Conservation (phyloP, 768 basidiomycete species). For the Mycena vulgaris region DNA sequence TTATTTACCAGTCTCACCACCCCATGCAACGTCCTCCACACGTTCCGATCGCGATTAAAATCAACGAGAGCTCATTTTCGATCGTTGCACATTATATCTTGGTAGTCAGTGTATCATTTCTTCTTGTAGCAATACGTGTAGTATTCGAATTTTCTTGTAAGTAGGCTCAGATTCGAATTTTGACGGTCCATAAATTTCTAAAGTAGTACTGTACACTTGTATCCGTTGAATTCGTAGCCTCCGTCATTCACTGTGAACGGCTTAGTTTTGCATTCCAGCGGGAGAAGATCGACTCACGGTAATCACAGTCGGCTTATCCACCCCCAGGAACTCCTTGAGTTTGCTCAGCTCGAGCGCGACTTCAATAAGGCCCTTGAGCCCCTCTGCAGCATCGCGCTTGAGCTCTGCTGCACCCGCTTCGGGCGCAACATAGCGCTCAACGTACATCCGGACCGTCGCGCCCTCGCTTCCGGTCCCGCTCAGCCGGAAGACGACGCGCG, state of each 20-base stretch:
- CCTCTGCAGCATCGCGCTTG: conserved; percentile 85
- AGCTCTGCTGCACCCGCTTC: conserved; percentile 80
- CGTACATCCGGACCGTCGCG: conserved; percentile 96
- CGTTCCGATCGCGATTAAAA: neutral
- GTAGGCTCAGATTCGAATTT: neutral
- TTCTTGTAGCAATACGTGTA: conserved; percentile 5
- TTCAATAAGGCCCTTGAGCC: conserved; percentile 95
- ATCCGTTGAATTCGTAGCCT: conserved; percentile 18
- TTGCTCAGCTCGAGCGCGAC: conserved; percentile 91
- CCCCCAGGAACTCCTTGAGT: conserved; percentile 87
- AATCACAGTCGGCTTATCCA: conserved; percentile 96
- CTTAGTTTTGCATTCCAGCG: neutral
- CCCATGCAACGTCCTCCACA: neutral
- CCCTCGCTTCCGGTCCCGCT: conserved; percentile 97
- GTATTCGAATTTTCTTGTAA: neutral
- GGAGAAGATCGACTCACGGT: conserved; percentile 65
- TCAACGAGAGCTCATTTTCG: too few species aligned
- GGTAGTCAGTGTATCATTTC: neutral
- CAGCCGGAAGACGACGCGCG: conserved; percentile 94
- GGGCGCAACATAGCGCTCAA: conserved; percentile 90
- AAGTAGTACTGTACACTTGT: conserved; percentile 34
- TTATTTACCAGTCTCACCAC: neutral
- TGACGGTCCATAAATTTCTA: conserved; percentile 19
- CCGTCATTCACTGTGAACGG: conserved; percentile 7
- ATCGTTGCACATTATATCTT: neutral